A percentile compares a stretch with the other conserved stretches of the same genome.
Conservation (phyloP, 2,329 filamentous ascomycete genomes). For the Fusarium luffae region DNA sequence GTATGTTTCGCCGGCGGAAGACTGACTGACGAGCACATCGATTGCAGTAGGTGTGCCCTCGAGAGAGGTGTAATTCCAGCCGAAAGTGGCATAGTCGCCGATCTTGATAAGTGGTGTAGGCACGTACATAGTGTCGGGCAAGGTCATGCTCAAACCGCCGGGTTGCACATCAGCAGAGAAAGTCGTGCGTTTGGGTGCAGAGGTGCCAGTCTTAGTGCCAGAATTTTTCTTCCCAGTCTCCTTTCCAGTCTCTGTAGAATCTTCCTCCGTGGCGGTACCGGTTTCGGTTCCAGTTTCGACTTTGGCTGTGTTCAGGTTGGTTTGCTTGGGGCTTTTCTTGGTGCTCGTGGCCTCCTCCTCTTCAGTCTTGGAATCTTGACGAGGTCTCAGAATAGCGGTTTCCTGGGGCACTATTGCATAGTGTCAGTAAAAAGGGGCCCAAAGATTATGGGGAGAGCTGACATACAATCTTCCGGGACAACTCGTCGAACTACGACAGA, state of each 20-base stretch:
- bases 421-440: constrained; percentile 14
- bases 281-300: constrained; percentile 25
- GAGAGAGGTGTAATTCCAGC: constrained; percentile 74
- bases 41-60: constrained; percentile 68
- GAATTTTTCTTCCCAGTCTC: constrained; percentile 40
- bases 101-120: constrained; percentile 68
- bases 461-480: constrained; percentile 23
- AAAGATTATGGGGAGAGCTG: not conserved
- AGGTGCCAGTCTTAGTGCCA: constrained; percentile 41
- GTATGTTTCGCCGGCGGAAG: constrained; percentile 63
- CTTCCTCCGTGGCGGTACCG: constrained; percentile 23
- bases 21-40: constrained; percentile 69
- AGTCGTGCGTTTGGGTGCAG: constrained; percentile 50
- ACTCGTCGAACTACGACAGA: constrained; percentile 56
- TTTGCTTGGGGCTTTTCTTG: constrained; percentile 42
- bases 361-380: constrained; percentile 16
- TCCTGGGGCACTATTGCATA: constrained; percentile 28
- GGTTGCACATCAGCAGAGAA: constrained; percentile 60
- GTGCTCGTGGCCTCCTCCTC: constrained; percentile 36
- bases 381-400: constrained; percentile 22
- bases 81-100: constrained; percentile 68
- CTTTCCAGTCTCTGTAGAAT: constrained; percentile 26
- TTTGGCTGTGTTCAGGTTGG: constrained; percentile 56
- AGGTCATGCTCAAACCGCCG: constrained; percentile 65
- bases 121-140: constrained; percentile 58